Evolutionary conservation across 805 yeast genomes (phyloP), one percentile per base, ranked within the genome.

Genomic region (Maudiozyma bulderi): DNA sequence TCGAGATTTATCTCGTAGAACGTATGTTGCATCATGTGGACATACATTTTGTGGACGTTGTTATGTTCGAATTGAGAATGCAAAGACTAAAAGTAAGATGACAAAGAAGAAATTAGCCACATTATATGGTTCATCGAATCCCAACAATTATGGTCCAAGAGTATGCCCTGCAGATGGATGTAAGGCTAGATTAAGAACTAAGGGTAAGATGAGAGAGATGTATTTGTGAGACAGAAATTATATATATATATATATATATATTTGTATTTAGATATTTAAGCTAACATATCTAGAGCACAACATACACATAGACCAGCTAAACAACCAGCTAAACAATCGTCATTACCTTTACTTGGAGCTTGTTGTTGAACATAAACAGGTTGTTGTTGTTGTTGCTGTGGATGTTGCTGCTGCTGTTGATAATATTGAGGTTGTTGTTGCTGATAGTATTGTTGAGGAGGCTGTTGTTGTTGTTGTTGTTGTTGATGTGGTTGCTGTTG

Each of bases 11-110:
- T 82, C 90, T 0, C 78, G 73, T 57, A 74, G 88, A 51, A 75
- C 84, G 2, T 88, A 82, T 58, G 73, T 75, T 15, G 75, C 86
- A 0, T 65, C 68, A 39, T 88, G 96, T 70, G 96, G 96, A 0
- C 96, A 88, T 68, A 76, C 81, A 0, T 88, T 78, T 62, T 88
- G 96, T 65, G 96, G 96, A 1, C 66, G 91, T 40, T 88, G 96
- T 66, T 84, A 84, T 26, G 78, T 78, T 54, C 76, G 80, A 56
- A 79, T 84, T n/a, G 75, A 75, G 14, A 73, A 75, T 56, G 57
- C 71, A 4, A 60, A 62, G 50, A 56, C 54, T 0, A 53, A 52
- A 8, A 51, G 52, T 35, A 56, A 54, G 43, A 44, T 47, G 15
- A 51, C 60, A 2, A 67, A 60, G 53, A 61, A 53, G 48, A 56